Conservation (phyloP, 106 monocot species). For the Dioscorea dumetorum region DNA sequence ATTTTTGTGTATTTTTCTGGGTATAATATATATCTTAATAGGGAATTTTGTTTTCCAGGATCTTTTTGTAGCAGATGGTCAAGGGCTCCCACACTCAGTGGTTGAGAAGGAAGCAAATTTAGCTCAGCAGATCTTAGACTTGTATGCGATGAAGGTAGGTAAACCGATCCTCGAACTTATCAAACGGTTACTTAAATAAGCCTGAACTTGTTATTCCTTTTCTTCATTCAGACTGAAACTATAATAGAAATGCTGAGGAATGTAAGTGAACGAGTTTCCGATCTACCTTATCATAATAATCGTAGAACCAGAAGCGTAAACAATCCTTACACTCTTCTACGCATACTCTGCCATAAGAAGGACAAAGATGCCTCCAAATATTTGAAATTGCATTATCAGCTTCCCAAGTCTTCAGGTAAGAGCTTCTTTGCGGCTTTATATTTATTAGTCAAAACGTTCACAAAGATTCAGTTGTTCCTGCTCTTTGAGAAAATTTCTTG, state of each 20-base stretch:
- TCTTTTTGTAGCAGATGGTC: constrained; percentile 67
- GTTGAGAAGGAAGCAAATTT: constrained; percentile 54
- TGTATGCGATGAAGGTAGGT: constrained; percentile 63
- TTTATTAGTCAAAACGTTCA: background rate
- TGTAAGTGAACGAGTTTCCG: constrained; percentile 42
- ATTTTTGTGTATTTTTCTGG: too few species aligned
- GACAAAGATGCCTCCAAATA: constrained; percentile 63
- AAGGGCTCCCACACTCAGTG: constrained; percentile 47
- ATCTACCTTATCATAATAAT: constrained; percentile 11
- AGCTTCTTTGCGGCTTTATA: background rate
- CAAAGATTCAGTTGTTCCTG: background rate
- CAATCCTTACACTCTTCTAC: constrained; percentile 53
- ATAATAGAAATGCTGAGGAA: constrained; percentile 61
- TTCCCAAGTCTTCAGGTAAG: constrained; percentile 75
- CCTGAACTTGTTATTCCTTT: background rate
- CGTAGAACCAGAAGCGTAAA: constrained; percentile 27
- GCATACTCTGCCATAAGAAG: constrained; percentile 79
- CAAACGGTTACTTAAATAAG: background rate
- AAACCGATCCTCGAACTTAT: background rate
- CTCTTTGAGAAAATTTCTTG: too few species aligned
- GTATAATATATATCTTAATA: too few species aligned
- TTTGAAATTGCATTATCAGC: constrained; percentile 61
- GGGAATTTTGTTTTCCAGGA: constrained; percentile 34
- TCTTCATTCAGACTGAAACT: constrained; percentile 38
- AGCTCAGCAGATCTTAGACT: constrained; percentile 52